Evolutionary conservation across 2,329 filamentous ascomycete species (phyloP), one percentile per base, ranked within the genome.

Genomic region (Alternaria triticina): DNA sequence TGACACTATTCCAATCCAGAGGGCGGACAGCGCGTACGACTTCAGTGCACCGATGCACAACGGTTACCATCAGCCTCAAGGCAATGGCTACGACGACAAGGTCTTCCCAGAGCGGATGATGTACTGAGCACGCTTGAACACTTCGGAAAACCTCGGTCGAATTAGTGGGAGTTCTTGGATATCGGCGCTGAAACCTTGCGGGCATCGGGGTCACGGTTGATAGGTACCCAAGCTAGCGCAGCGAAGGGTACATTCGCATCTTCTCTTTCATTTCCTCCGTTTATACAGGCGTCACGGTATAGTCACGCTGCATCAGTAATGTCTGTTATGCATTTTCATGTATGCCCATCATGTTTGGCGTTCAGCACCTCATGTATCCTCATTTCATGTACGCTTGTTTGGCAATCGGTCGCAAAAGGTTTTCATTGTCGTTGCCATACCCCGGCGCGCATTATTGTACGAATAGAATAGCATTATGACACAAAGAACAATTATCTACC

Each of bases 101-200:
- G 76, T 77, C 20, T 80, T 80, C 51, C 76, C 77, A 1, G 77
- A 79, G 59, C 72, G 76, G 43, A 77, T 72, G 51, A 66, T 78
- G 56, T 80, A 76, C 62, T 79, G 46, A 68, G 9, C 11, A 22
- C 9, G 12, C 7, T 17, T 10, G 6, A 46, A 28, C 17, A 33
- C 20, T 22, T 40, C 46, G 7, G 25, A 47, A 25, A 17, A 17
- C 36, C 25, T 66, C 13, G 55, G 61, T 52, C 46, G 25, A 13
- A 54, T 40, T 17, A 60, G 36, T 27, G 50, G 52, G 46, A 59
- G 57, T 65, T 56, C 23, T 27, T 22, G 54, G 56, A 59, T 23
- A 56, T 54, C n/a, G 51, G 61, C 57, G 58, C 57, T 54, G 30
- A 45, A 22, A 49, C 49, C 36, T 28, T 33, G 36, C 46, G 28